phyloP scores from a whole-genome alignment of 192 early-diverging fungal species.

The Backusella mclennaniae region DNA sequence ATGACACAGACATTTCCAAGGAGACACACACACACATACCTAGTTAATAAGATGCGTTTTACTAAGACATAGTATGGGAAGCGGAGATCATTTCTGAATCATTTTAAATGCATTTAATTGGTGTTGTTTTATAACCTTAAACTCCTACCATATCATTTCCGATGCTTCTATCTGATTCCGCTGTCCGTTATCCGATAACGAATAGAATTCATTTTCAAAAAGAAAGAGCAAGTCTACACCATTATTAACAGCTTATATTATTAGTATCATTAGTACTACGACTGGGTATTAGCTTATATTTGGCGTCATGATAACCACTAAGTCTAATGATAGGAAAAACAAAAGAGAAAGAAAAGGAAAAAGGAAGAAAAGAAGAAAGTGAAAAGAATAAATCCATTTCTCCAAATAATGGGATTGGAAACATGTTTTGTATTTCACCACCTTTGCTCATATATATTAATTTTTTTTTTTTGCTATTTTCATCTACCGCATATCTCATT shows the following conservation, averaged over 20 bases:
- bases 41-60: not conserved
- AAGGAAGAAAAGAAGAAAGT: not conserved
- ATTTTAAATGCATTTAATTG: not conserved
- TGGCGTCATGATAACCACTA: not conserved
- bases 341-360: not conserved
- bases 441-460: not conserved
- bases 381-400: not conserved
- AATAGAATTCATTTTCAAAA: slow-evolving; percentile 20
- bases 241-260: not conserved
- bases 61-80: not conserved
- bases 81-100: not conserved
- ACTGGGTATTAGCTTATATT: not conserved
- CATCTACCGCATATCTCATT: not conserved
- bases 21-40: not conserved
- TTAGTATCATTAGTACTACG: not conserved
- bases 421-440: not conserved
- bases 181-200: slow-evolving; percentile 20
- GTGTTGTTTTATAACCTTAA: not conserved
- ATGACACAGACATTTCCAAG: not conserved
- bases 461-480: not conserved
- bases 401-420: not conserved
- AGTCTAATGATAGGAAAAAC: not conserved
- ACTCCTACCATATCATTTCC: slow-evolving; percentile 3
- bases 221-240: no score
- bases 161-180: slow-evolving; percentile 22